These are phyloP conservation scores for Boletus smithii DNA, from an alignment of 1,284 basidiomycete genomes.

Conservation along the genomic window DNA sequence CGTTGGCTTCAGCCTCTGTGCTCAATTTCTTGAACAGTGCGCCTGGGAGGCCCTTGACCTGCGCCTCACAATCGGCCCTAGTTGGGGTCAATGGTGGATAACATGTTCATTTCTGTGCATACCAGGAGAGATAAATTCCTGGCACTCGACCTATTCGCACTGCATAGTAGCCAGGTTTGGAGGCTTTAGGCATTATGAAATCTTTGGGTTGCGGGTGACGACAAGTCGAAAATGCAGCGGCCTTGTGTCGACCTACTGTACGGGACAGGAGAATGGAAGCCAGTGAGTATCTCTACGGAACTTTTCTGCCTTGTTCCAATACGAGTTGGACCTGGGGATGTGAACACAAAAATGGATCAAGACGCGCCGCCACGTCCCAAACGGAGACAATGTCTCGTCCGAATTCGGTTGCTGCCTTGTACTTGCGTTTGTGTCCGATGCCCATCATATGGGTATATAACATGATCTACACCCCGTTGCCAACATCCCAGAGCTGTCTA, in stretches of 20 bases:
- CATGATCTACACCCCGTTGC: conserved; percentile 2
- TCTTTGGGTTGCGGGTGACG: not conserved
- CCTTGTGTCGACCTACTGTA: not conserved
- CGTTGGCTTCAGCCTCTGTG: conserved; percentile 49
- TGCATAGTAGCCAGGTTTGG: conserved; percentile 38
- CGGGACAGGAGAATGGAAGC: not conserved
- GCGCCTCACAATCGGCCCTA: conserved; percentile 40
- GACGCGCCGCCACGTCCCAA: not conserved
- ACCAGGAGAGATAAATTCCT: conserved; percentile 44
- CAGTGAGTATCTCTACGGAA: too few relatives aligned
- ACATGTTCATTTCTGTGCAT: conserved; percentile 2
- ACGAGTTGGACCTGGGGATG: not conserved
- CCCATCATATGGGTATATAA: conserved; percentile 33
- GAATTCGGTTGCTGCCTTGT: conserved; percentile 27
- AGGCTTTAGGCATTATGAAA: conserved; percentile 33
- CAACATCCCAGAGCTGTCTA: conserved; percentile 15
- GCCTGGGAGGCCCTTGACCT: conserved; percentile 54
- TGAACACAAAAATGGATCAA: too few relatives aligned
- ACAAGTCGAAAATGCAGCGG: not conserved
- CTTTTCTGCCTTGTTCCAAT: conserved; percentile 3
- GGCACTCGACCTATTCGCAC: conserved; percentile 36
- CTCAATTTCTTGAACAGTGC: conserved; percentile 65
- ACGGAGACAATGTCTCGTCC: conserved; percentile 21
- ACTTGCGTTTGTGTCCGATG: too few relatives aligned
- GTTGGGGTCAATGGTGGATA: conserved; percentile 9